Percentiles rank a stretch among this genome's conserved stretches.
These are phyloP conservation scores for Pleurozium schreberi DNA, from an alignment of 225 moss, liverwort and hornwort genomes.

Conservation along the genomic window DNA sequence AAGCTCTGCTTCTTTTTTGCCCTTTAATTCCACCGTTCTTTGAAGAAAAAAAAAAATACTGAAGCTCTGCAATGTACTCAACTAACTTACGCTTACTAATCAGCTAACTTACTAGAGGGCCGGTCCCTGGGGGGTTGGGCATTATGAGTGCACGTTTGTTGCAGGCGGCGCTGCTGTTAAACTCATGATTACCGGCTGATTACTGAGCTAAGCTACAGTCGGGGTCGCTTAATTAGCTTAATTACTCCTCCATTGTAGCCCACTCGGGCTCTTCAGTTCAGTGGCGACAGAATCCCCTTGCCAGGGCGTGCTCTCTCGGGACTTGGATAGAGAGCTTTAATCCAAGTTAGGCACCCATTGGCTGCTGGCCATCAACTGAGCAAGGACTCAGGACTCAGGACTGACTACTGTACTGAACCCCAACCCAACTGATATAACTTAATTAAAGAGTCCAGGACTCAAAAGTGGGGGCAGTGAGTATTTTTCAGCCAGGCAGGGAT, in stretches of 20 bases:
- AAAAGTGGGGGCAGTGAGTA: neutral
- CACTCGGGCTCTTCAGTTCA: neutral
- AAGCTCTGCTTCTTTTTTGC: too few species aligned
- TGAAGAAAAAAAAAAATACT: too few species aligned
- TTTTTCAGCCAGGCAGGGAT: too few species aligned
- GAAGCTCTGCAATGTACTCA: too few species aligned
- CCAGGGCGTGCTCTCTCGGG: neutral
- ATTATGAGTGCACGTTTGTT: conserved; percentile 24
- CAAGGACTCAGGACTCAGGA: neutral
- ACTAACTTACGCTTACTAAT: too few species aligned
- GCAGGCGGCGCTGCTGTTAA: conserved; percentile 15
- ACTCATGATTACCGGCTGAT: conserved; percentile 18
- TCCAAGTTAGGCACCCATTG: neutral
- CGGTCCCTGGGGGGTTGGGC: neutral
- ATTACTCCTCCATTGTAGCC: neutral
- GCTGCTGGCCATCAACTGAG: neutral
- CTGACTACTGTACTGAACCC: neutral
- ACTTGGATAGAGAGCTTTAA: neutral
- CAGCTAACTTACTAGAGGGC: too few species aligned
- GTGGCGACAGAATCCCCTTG: neutral
- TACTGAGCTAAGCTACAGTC: neutral
- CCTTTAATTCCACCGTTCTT: too few species aligned
- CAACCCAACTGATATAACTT: too few species aligned
- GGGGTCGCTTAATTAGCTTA: neutral
- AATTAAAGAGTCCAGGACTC: neutral